These are phyloP conservation scores for Entelexis sorbosivorans DNA, from an alignment of 1,139 yeast genomes.

Conservation along the genomic window DNA sequence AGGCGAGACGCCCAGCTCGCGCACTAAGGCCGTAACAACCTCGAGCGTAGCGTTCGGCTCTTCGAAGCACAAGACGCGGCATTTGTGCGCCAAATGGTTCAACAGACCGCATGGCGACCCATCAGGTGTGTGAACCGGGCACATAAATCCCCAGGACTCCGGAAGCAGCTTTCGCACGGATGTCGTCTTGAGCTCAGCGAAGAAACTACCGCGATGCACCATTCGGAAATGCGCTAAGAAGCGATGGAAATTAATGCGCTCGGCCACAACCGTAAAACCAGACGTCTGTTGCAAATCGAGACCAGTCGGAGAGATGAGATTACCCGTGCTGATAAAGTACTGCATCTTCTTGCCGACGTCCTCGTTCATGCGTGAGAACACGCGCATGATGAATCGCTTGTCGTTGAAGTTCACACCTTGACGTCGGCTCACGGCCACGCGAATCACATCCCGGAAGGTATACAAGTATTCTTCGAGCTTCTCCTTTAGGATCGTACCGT, in stretches of 20 bases:
- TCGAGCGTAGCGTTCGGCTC: constrained; percentile 42
- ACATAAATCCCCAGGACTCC: constrained; percentile 97
- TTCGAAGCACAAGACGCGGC: constrained; percentile 69
- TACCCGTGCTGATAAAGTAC: constrained; percentile 93
- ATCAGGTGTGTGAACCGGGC: constrained; percentile 99
- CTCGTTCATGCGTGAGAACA: constrained; percentile 71
- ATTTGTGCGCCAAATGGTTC: constrained; percentile 92
- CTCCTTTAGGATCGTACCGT: constrained; percentile 94
- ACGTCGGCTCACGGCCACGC: constrained; percentile 71
- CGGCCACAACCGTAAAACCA: constrained; percentile 98
- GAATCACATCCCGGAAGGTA: constrained; percentile 60
- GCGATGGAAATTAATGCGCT: constrained; percentile 92
- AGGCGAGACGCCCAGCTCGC: constrained; percentile 73
- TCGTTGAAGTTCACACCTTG: constrained; percentile 75
- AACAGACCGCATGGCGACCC: constrained; percentile 98
- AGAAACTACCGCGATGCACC: constrained; percentile 99
- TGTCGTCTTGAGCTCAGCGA: constrained; percentile 94
- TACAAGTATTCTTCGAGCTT: constrained; percentile 87
- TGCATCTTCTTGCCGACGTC: constrained; percentile 91
- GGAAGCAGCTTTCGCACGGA: constrained; percentile 94
- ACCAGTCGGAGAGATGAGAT: constrained; percentile 92
- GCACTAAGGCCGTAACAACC: constrained; percentile 58
- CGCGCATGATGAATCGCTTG: constrained; percentile 68
- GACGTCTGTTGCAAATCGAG: constrained; percentile 95
- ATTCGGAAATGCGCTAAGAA: constrained; percentile 94